Evolutionary conservation across 495 filamentous ascomycete genomes (phyloP).

Genomic region (Neurospora sp.): DNA sequence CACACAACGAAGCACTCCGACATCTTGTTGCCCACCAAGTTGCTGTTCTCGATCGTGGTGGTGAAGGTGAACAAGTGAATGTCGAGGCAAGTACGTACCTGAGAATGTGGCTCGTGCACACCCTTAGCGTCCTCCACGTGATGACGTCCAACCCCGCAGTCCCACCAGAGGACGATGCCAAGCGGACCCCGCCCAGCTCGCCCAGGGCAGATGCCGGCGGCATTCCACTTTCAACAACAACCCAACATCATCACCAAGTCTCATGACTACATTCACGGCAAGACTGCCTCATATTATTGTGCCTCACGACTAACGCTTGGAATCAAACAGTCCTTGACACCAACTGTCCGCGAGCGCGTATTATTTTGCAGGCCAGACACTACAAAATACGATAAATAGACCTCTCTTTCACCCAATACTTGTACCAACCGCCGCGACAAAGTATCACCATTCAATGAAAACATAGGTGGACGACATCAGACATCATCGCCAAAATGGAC

Average conservation of each 20-base stretch:
- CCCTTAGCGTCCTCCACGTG: neutral
- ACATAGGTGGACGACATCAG: neutral
- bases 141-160: neutral
- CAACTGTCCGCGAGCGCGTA: neutral
- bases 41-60: neutral
- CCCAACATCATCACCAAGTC: neutral
- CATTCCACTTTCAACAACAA: neutral
- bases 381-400: no score
- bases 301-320: neutral
- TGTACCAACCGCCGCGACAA: no score
- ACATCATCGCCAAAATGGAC: slow-evolving; percentile 9
- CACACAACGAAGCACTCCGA: no score
- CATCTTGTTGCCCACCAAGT: neutral
- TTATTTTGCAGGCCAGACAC: neutral
- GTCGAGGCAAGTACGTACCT: neutral
- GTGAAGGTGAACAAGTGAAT: neutral
- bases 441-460: neutral
- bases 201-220: neutral
- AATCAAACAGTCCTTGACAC: neutral
- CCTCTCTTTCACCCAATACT: neutral
- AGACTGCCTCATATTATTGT: neutral
- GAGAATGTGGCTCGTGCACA: neutral
- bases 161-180: neutral
- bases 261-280: neutral
- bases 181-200: neutral